A percentile compares a stretch with the other conserved stretches of the same genome.
Evolutionary conservation across 2,329 filamentous ascomycete species (phyloP).

Genomic region (Colletotrichum sansevieriae): DNA sequence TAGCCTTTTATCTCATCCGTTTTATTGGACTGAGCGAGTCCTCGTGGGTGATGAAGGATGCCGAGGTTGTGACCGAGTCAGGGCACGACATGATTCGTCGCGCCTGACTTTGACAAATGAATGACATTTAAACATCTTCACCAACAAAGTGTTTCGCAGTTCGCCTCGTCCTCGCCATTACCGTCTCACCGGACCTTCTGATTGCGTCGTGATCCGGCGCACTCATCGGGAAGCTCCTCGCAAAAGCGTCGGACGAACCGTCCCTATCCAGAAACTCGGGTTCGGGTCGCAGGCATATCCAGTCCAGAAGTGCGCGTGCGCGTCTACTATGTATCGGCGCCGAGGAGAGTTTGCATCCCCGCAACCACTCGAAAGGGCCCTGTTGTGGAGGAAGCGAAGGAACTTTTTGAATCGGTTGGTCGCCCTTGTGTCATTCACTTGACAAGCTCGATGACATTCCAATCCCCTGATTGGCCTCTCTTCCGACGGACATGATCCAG

Average conservation of each 20-base stretch:
- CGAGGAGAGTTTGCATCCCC: constrained; percentile 13
- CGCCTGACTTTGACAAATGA: not conserved
- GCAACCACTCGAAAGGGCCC: not conserved
- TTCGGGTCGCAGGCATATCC: constrained; percentile 16
- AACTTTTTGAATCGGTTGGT: constrained; percentile 31
- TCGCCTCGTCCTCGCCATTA: not conserved
- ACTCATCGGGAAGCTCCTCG: constrained; percentile 20
- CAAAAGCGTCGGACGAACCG: constrained; percentile 12
- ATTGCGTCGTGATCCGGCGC: constrained; percentile 6
- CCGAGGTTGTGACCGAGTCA: constrained; percentile 30
- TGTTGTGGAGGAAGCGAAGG: constrained; percentile 21
- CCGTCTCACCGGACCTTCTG: constrained; percentile 25
- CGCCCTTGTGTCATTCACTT: constrained; percentile 30
- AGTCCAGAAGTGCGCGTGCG: constrained; percentile 5
- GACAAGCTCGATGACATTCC: constrained; percentile 17
- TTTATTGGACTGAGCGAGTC: not conserved
- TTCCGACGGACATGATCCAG: constrained; percentile 9
- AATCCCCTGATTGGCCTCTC: constrained; percentile 16
- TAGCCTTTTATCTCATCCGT: not conserved
- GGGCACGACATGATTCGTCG: constrained; percentile 2
- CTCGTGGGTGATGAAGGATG: not conserved
- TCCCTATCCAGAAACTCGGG: constrained; percentile 26
- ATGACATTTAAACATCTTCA: constrained; percentile 1
- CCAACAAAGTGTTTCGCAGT: not conserved
- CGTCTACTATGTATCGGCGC: not conserved